phyloP scores from a whole-genome alignment of 2,329 filamentous ascomycete genomes.

The Arthroderma uncinatum region DNA sequence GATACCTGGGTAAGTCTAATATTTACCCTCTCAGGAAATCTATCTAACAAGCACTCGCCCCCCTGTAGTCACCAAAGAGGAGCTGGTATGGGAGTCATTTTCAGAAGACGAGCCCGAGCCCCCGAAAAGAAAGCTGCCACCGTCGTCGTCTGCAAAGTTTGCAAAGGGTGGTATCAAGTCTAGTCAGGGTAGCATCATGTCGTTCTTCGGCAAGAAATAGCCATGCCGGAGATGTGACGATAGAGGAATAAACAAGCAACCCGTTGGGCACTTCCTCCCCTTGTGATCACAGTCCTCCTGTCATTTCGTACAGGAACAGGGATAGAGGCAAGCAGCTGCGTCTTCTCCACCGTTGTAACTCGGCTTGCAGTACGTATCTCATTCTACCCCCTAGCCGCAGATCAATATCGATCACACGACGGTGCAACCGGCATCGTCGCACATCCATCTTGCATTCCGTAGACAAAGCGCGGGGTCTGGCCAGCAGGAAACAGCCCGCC shows the following conservation, averaged over 20 bases:
- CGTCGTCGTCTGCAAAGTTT: conserved; percentile 29
- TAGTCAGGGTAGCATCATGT: conserved; percentile 67
- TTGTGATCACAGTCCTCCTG: neutral
- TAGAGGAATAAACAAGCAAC: conserved; percentile 22
- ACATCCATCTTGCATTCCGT: neutral
- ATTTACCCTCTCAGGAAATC: neutral
- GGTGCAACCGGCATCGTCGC: neutral
- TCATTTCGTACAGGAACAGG: neutral
- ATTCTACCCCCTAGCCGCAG: neutral
- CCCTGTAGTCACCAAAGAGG: conserved; percentile 66
- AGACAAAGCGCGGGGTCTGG: conserved; percentile 1
- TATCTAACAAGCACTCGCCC: neutral
- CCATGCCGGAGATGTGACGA: conserved; percentile 34
- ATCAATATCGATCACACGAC: conserved; percentile 1
- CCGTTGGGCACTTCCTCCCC: neutral
- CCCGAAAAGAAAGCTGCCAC: conserved; percentile 37
- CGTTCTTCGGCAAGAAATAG: conserved; percentile 77
- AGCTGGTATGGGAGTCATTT: conserved; percentile 80
- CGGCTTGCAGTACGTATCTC: neutral
- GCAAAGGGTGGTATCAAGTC: conserved; percentile 36
- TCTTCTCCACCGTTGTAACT: neutral
- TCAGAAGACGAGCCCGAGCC: conserved; percentile 68
- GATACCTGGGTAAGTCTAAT: conserved; percentile 71
- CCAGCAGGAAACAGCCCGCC: neutral
- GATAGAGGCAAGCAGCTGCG: neutral